A percentile compares a stretch with the other conserved stretches of the same genome.
These are phyloP conservation scores for Hypoxylon sp. DNA, from an alignment of 2,329 filamentous ascomycete genomes.

Conservation along the genomic window DNA sequence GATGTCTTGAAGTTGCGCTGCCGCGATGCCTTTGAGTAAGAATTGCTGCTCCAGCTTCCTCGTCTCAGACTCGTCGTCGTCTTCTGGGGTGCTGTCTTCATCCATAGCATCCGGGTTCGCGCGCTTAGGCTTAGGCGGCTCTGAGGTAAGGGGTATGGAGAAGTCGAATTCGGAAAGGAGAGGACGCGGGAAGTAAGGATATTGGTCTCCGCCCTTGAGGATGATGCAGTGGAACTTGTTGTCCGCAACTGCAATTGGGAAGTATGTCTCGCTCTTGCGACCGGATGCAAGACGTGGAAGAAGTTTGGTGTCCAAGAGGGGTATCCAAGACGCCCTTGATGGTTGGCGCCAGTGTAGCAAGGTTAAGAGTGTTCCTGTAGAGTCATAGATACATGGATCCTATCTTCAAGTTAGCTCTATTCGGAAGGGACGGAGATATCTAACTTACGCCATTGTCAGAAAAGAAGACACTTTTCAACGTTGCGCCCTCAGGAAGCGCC, in stretches of 20 bases:
- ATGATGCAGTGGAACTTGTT: slow-evolving; percentile 99
- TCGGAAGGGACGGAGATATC: slow-evolving; percentile 11
- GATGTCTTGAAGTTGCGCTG: slow-evolving; percentile 82
- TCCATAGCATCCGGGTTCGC: slow-evolving; percentile 55
- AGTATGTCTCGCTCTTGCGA: slow-evolving; percentile 91
- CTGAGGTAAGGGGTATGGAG: slow-evolving; percentile 80
- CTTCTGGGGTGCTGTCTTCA: slow-evolving; percentile 49
- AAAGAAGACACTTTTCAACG: slow-evolving; percentile 88
- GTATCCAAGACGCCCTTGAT: slow-evolving; percentile 90
- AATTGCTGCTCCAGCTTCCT: slow-evolving; percentile 84
- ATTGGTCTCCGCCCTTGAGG: slow-evolving; percentile 92
- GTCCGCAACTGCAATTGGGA: slow-evolving; percentile 93
- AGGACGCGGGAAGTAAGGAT: slow-evolving; percentile 92
- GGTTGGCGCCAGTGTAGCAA: slow-evolving; percentile 91
- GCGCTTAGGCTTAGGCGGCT: slow-evolving; percentile 59
- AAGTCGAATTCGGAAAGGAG: slow-evolving; percentile 95
- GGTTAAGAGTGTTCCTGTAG: slow-evolving; percentile 87
- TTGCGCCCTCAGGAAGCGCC: slow-evolving; percentile 81
- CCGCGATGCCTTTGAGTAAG: slow-evolving; percentile 79
- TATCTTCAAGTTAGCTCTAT: slow-evolving; percentile 55
- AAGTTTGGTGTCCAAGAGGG: slow-evolving; percentile 89
- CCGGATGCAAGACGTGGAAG: slow-evolving; percentile 86
- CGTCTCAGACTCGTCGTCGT: slow-evolving; percentile 62
- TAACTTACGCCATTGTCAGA: slow-evolving; percentile 84
- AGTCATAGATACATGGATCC: slow-evolving; percentile 98